Percentiles rank a stretch among this genome's conserved stretches.
Conservation (phyloP, 129 eudicot genomes). For the Artemisia tridentata region DNA sequence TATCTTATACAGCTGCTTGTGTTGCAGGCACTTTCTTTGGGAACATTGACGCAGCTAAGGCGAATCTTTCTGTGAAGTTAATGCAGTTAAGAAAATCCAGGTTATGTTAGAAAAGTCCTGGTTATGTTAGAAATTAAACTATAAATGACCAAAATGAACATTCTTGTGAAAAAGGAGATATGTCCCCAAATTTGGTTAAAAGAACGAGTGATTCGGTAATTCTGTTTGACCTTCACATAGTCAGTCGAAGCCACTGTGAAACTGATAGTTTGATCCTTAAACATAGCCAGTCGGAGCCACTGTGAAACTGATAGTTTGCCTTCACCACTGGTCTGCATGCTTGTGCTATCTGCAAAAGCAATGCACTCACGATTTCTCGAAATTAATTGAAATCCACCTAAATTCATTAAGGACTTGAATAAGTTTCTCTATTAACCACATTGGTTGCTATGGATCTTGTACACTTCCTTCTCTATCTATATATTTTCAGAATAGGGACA, state of each 20-base stretch:
- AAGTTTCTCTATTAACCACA: too few species aligned
- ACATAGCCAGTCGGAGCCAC: too few species aligned
- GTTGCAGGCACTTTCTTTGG: conserved; percentile 79
- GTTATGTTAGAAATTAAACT: background rate
- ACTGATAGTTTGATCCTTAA: background rate
- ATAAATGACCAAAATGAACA: background rate
- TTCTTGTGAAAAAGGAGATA: conserved; percentile 13
- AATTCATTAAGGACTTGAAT: too few species aligned
- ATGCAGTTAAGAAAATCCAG: conserved; percentile 94
- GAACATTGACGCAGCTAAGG: conserved; percentile 63
- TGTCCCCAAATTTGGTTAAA: background rate
- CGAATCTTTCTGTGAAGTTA: conserved; percentile 60
- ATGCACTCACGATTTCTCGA: too few species aligned
- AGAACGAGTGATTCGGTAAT: background rate
- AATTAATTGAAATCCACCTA: too few species aligned
- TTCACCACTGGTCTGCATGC: too few species aligned
- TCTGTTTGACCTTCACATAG: background rate
- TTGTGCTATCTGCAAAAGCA: too few species aligned
- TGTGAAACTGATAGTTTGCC: too few species aligned
- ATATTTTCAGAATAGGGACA: too few species aligned
- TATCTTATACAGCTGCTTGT: conserved; percentile 24
- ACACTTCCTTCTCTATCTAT: too few species aligned
- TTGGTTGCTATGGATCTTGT: too few species aligned
- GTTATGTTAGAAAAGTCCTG: background rate
- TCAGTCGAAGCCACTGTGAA: background rate